Conservation (phyloP, 2,329 filamentous ascomycete genomes). For the Mycocentrospora acerina region DNA sequence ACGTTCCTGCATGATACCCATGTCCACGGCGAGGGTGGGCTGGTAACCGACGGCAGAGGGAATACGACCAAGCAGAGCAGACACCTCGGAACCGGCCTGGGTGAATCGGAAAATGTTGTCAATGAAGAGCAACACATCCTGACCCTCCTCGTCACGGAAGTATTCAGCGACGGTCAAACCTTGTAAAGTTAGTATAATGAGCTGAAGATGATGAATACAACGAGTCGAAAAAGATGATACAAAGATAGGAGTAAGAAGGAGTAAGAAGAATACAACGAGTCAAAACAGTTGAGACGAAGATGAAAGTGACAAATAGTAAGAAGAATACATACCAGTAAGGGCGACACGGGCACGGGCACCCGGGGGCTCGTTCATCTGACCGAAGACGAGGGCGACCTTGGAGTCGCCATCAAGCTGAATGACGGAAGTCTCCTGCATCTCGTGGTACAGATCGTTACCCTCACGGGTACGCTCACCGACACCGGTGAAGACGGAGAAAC, state of each 20-base stretch:
- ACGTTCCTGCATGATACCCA: conserved; percentile 81
- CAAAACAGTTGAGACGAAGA: conserved; percentile 50
- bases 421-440: conserved; percentile 99
- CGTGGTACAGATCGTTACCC: conserved; percentile 99
- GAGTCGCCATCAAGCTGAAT: conserved; percentile 99
- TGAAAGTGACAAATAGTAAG: neutral
- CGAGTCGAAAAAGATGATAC: no score
- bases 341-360: conserved; percentile 99
- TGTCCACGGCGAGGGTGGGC: conserved; percentile 38
- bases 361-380: conserved; percentile 99
- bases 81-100: conserved; percentile 99
- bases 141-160: conserved; percentile 78
- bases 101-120: conserved; percentile 99
- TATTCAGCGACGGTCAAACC: conserved; percentile 71
- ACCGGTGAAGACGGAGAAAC: conserved; percentile 99
- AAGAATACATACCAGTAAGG: conserved; percentile 68
- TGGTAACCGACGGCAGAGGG: conserved; percentile 99
- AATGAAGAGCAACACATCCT: conserved; percentile 99
- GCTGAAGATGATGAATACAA: neutral
- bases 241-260: no score
- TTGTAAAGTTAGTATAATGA: neutral
- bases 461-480: conserved; percentile 99
- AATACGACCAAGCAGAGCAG: conserved; percentile 98
- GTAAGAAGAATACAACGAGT: neutral
- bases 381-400: conserved; percentile 99